Evolutionary conservation across 176 grass and related monocot species (phyloP).

Genomic region (Saccharum spontaneum): DNA sequence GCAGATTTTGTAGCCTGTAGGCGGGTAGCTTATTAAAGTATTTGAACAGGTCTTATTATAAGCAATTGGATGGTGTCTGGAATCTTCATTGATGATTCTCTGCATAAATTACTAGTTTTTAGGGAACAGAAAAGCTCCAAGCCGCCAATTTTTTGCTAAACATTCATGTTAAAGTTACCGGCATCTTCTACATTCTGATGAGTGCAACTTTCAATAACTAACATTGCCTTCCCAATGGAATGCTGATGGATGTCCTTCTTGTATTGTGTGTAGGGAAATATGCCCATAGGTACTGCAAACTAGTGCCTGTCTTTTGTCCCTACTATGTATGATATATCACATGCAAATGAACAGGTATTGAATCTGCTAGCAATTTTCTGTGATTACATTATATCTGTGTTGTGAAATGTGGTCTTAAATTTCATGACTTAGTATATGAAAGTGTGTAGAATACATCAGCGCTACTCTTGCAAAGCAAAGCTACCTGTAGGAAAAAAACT

Average conservation of each 20-base stretch:
- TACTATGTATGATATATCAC: neutral
- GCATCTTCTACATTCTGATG: neutral
- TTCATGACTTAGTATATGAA: neutral
- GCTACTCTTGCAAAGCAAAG: neutral
- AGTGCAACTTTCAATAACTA: neutral
- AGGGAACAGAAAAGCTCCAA: neutral
- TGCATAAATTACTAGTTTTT: neutral
- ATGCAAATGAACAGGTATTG: neutral
- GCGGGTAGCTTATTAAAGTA: neutral
- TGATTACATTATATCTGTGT: neutral
- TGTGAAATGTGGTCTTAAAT: neutral
- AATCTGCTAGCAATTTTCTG: neutral
- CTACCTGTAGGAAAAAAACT: neutral
- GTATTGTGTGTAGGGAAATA: constrained; percentile 15
- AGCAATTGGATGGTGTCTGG: neutral
- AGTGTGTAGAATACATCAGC: neutral
- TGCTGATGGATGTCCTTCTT: constrained; percentile 4
- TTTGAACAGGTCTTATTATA: neutral
- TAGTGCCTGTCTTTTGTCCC: neutral
- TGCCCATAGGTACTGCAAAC: neutral
- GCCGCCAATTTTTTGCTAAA: neutral
- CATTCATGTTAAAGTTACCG: neutral
- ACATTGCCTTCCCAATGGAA: neutral
- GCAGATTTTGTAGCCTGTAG: neutral
- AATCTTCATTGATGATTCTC: neutral